These are phyloP conservation scores for Scleroderma citrinum DNA, from an alignment of 768 basidiomycete species.

Conservation along the genomic window DNA sequence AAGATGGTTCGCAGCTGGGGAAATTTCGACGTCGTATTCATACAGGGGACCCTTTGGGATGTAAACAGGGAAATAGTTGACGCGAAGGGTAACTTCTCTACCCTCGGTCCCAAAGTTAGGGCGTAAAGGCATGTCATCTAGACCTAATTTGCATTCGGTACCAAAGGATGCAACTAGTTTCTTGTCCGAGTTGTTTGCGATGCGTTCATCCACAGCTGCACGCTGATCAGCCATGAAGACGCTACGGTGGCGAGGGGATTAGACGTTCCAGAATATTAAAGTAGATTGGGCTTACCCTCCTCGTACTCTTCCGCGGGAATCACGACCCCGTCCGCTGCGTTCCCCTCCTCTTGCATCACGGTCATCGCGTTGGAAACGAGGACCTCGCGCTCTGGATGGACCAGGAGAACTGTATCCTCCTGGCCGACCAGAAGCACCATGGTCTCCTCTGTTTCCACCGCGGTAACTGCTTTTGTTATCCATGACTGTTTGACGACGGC, in stretches of 20 bases:
- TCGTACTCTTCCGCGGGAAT: too few species aligned
- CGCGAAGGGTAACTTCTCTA: slow-evolving; percentile 34
- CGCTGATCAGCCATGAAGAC: slow-evolving; percentile 32
- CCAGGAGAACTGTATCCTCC: not conserved
- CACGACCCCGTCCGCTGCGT: not conserved
- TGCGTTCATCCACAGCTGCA: slow-evolving; percentile 52
- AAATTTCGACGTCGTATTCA: slow-evolving; percentile 43
- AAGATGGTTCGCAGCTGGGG: slow-evolving; percentile 29
- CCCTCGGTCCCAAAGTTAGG: slow-evolving; percentile 42
- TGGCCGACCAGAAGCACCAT: not conserved
- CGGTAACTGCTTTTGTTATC: too few species aligned
- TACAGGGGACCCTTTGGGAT: slow-evolving; percentile 25
- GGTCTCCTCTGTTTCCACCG: not conserved
- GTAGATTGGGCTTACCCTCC: not conserved
- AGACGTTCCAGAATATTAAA: not conserved
- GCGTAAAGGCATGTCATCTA: slow-evolving; percentile 35
- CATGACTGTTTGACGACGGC: too few species aligned
- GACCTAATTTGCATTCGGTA: slow-evolving; percentile 10
- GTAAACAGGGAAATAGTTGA: slow-evolving; percentile 44
- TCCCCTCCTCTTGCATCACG: not conserved
- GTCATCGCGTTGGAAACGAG: not conserved
- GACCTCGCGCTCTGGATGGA: too few species aligned
- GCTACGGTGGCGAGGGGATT: slow-evolving; percentile 13
- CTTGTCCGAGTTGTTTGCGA: slow-evolving; percentile 34
- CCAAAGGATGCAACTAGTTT: slow-evolving; percentile 28